These are phyloP conservation scores for Colletotrichum brevisporum DNA, from an alignment of 2,329 filamentous ascomycete genomes.

Conservation along the genomic window DNA sequence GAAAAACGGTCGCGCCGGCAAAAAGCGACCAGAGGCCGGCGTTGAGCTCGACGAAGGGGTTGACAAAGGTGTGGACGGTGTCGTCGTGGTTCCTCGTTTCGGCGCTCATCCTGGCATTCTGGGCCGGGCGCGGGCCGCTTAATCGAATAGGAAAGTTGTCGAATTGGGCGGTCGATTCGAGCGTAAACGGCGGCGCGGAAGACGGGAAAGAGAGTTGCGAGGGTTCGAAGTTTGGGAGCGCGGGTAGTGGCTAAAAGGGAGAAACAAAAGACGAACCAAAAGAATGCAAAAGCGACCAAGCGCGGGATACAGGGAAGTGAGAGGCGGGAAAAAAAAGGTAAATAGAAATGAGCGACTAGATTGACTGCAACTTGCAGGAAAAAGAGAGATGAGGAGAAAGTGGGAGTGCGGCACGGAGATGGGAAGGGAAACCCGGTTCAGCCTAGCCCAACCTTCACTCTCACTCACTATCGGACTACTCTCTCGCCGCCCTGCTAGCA, in stretches of 20 bases:
- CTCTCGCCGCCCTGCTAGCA: neutral
- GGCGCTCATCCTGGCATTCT: slow-evolving; percentile 35
- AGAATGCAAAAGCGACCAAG: slow-evolving; percentile 31
- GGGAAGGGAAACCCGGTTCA: slow-evolving; percentile 24
- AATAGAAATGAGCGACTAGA: slow-evolving; percentile 27
- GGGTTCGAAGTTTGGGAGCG: neutral
- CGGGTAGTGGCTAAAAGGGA: slow-evolving; percentile 4
- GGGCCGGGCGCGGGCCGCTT: slow-evolving; percentile 27
- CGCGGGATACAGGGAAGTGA: slow-evolving; percentile 24
- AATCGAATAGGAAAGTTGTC: neutral
- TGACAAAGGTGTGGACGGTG: slow-evolving; percentile 46
- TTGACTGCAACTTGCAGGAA: slow-evolving; percentile 28
- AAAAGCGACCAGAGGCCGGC: slow-evolving; percentile 53
- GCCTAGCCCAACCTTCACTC: slow-evolving; percentile 1
- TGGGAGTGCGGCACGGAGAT: slow-evolving; percentile 31
- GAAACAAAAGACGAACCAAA: slow-evolving; percentile 39
- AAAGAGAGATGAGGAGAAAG: slow-evolving; percentile 31
- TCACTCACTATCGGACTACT: neutral
- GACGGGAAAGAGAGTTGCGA: neutral
- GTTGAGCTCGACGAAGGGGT: slow-evolving; percentile 50
- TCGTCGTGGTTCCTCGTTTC: slow-evolving; percentile 44
- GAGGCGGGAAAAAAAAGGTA: slow-evolving; percentile 25
- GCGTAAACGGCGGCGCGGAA: neutral
- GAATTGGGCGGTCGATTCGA: neutral
- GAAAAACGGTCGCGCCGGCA: slow-evolving; percentile 48